Evolutionary conservation across 495 filamentous ascomycete species (phyloP).

Genomic region (Tuber indicum): DNA sequence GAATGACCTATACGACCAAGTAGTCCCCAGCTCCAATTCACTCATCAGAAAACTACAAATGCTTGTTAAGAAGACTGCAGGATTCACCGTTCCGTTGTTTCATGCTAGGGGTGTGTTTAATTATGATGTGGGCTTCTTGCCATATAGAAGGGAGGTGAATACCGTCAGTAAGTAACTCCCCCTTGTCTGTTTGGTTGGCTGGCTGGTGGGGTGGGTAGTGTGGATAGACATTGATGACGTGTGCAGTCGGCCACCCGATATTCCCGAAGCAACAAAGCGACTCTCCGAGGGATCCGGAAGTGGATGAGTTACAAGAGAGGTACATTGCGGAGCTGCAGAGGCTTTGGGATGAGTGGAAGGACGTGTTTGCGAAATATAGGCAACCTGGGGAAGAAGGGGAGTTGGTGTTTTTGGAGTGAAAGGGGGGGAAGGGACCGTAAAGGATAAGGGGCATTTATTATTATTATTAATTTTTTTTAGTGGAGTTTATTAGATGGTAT

Average conservation of each 20-base stretch:
- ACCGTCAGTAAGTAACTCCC: constrained; percentile 75
- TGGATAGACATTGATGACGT: background rate
- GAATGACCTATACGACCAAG: constrained; percentile 90
- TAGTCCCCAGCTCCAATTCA: constrained; percentile 63
- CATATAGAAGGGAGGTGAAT: constrained; percentile 79
- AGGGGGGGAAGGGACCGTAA: background rate
- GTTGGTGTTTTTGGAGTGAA: constrained; percentile 68
- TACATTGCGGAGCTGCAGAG: constrained; percentile 75
- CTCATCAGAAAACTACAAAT: constrained; percentile 69
- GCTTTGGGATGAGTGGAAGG: constrained; percentile 84
- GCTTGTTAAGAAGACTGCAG: constrained; percentile 69
- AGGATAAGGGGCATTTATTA: background rate
- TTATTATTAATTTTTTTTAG: background rate
- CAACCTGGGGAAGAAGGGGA: constrained; percentile 51
- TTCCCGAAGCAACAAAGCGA: constrained; percentile 53
- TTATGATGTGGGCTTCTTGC: constrained; percentile 93
- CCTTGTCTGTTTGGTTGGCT: background rate
- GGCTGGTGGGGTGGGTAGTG: background rate
- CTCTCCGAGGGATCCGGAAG: constrained; percentile 49
- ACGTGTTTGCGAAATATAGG: constrained; percentile 67
- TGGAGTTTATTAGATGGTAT: background rate
- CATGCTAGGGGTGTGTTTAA: constrained; percentile 93
- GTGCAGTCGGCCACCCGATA: constrained; percentile 25
- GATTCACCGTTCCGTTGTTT: constrained; percentile 88
- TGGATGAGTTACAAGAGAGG: constrained; percentile 67